These are phyloP conservation scores for Thelonectria blattea DNA, from an alignment of 2,329 filamentous ascomycete species.

Conservation along the genomic window DNA sequence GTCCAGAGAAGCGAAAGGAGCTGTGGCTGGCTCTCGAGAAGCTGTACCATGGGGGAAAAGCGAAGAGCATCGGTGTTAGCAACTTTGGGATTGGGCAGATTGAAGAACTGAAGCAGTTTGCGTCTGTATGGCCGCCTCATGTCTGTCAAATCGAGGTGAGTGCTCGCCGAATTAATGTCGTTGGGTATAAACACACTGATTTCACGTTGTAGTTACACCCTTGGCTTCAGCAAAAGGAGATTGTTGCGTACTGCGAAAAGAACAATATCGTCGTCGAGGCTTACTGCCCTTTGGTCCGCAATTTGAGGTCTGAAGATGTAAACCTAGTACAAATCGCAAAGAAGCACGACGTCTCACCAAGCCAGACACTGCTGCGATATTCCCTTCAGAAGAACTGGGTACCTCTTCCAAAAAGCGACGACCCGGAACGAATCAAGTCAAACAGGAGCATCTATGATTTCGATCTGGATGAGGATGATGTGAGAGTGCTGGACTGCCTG, in stretches of 20 bases:
- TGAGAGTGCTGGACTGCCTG: slow-evolving; percentile 43
- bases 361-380: slow-evolving; percentile 71
- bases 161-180: slow-evolving; percentile 19
- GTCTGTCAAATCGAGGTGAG: slow-evolving; percentile 76
- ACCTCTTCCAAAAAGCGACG: slow-evolving; percentile 70
- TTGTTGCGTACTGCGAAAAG: slow-evolving; percentile 68
- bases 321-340: slow-evolving; percentile 61
- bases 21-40: slow-evolving; percentile 72
- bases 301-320: slow-evolving; percentile 53
- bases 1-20: slow-evolving; percentile 60
- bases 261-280: slow-evolving; percentile 65
- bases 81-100: slow-evolving; percentile 73
- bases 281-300: slow-evolving; percentile 44
- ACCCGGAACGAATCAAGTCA: slow-evolving; percentile 60
- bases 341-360: slow-evolving; percentile 63
- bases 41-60: slow-evolving; percentile 63
- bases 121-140: slow-evolving; percentile 68
- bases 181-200: slow-evolving; percentile 36
- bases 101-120: slow-evolving; percentile 68
- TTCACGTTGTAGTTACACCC: slow-evolving; percentile 63
- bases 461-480: slow-evolving; percentile 60
- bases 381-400: slow-evolving; percentile 72
- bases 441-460: slow-evolving; percentile 68
- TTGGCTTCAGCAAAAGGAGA: slow-evolving; percentile 61
- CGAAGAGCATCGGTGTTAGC: slow-evolving; percentile 71